Evolutionary conservation across 305 asterid species (phyloP), one percentile per base, ranked within the genome.

Genomic region (Fraxinus baroniana): DNA sequence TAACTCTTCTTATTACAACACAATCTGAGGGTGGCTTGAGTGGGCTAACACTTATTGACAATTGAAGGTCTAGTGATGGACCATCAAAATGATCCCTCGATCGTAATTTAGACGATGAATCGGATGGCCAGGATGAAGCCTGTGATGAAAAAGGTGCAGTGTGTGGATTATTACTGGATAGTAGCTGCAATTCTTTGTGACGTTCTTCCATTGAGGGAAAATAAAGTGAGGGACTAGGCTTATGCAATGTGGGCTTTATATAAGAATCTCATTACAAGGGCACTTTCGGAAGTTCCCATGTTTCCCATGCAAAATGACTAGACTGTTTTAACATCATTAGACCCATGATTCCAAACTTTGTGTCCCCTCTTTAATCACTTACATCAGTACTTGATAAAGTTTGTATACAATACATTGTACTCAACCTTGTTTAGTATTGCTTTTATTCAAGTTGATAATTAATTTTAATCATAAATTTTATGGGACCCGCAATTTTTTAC

Each of bases 281-380:
- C 39, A 44, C 30, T 37, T 79, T 77, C 6, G 24, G 32, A 78
- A 74, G 52, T 78, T 22, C 62, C 26, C 77, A n/a, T 79, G 72
- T 83, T 87, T 85, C 83, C 91, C 90, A 88, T 90, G 92, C 89
- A 84, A 87, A 87, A 89, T 87, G 86, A 87, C 83, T 26, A 77
- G 83, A 80, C 79, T 24, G 66, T 74, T 74, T 81, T 76, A 55
- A 28, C 82, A 79, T 84, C 74, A 89, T 87, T 82, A 80, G 82
- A 80, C 78, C 83, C 89, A 83, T 84, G 85, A 78, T 84, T 78
- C 85, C 85, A 79, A 78, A 82, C 84, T 62, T 32, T 35, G 46
- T 64, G 52, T 15, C 17, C 78, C 72, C 32, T 13, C 30, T 60
- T 83, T 12, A 57, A 32, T 32, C 72, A 30, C 39, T 77, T 64